phyloP scores from a whole-genome alignment of 139 green algal species.

The Picochlorum sp. region DNA sequence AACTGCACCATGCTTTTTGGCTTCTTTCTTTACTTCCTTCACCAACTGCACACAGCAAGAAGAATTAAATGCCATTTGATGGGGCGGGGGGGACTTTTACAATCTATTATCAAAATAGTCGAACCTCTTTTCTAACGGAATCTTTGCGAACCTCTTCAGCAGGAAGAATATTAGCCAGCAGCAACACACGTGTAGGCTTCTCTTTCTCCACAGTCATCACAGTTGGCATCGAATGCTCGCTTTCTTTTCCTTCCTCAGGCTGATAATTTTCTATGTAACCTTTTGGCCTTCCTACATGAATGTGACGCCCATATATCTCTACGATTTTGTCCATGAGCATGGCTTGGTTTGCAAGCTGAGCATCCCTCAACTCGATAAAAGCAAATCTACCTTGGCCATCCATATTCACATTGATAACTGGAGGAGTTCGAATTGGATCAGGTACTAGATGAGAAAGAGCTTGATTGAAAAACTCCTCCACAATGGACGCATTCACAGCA shows the following conservation, averaged over 20 bases:
- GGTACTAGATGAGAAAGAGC: constrained; percentile 31
- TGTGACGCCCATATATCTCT: constrained; percentile 64
- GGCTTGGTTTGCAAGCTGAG: constrained; percentile 59
- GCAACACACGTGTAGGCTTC: not conserved
- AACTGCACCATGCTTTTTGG: constrained; percentile 43
- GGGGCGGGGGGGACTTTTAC: too few relatives aligned
- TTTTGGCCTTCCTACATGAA: constrained; percentile 84
- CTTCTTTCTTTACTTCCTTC: constrained; percentile 62
- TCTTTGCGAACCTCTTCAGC: constrained; percentile 28
- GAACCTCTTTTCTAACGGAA: too few relatives aligned
- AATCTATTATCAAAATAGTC: constrained; percentile 6
- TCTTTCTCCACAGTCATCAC: not conserved
- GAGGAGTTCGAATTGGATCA: constrained; percentile 56
- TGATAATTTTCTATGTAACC: constrained; percentile 58
- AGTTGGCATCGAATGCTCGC: not conserved
- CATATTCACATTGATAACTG: constrained; percentile 46
- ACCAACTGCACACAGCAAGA: constrained; percentile 15
- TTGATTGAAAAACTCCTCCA: constrained; percentile 80
- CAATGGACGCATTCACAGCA: constrained; percentile 49
- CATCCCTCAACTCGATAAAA: constrained; percentile 78
- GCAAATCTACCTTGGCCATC: constrained; percentile 60
- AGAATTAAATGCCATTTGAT: too few relatives aligned
- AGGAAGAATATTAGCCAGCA: constrained; percentile 35
- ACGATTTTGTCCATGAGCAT: constrained; percentile 77
- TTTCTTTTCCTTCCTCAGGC: not conserved